Evolutionary conservation across 2,329 filamentous ascomycete genomes (phyloP).

Genomic region (Exophiala viscosa): DNA sequence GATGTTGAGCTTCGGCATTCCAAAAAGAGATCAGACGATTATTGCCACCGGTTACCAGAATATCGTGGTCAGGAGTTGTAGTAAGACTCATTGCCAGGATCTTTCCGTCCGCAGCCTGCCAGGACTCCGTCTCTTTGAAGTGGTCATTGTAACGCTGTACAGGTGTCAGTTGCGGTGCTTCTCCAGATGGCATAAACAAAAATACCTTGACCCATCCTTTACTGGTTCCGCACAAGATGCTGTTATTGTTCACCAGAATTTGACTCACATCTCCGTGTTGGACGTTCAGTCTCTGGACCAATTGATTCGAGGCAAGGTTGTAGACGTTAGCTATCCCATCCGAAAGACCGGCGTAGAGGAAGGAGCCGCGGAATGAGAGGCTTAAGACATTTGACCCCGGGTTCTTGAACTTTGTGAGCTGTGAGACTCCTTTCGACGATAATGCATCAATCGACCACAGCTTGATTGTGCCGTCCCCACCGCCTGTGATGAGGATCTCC

Average conservation of each 20-base stretch:
- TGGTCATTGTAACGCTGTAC: slow-evolving; percentile 69
- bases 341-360: slow-evolving; percentile 85
- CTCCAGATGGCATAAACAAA: not conserved
- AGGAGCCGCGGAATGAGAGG: slow-evolving; percentile 80
- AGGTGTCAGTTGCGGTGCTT: slow-evolving; percentile 18
- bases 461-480: slow-evolving; percentile 90
- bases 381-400: slow-evolving; percentile 66
- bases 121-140: slow-evolving; percentile 73
- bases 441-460: slow-evolving; percentile 59
- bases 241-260: slow-evolving; percentile 60
- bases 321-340: slow-evolving; percentile 89
- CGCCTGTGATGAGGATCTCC: slow-evolving; percentile 84
- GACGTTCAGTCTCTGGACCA: slow-evolving; percentile 76
- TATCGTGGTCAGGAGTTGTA: slow-evolving; percentile 64
- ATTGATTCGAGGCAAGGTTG: slow-evolving; percentile 92
- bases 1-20: slow-evolving; percentile 57
- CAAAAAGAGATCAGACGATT: slow-evolving; percentile 87
- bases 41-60: slow-evolving; percentile 93
- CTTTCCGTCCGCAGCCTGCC: slow-evolving; percentile 81
- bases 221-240: slow-evolving; percentile 84
- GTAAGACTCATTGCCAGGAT: slow-evolving; percentile 80
- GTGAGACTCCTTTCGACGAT: slow-evolving; percentile 58
- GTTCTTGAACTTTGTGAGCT: slow-evolving; percentile 65
- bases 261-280: slow-evolving; percentile 71
- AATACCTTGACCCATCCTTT: slow-evolving; percentile 78